Evolutionary conservation across 352 stramenopile genomes (phyloP).

Genomic region (Phytophthora chlamydospora): DNA sequence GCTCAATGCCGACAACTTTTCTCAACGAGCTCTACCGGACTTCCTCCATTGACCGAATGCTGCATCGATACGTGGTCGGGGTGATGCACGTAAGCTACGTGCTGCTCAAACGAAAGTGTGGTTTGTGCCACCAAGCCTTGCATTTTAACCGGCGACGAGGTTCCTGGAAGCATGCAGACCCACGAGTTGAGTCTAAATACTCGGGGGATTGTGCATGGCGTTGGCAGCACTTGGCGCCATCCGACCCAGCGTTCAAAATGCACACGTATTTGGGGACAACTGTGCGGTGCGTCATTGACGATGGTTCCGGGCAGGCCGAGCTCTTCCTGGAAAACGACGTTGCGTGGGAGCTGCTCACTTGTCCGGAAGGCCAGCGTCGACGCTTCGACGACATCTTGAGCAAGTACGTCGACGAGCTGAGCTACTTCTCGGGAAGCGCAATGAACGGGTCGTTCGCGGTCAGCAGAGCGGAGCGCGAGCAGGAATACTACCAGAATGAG

Average conservation of each 20-base stretch:
- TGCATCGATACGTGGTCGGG: slow-evolving; percentile 64
- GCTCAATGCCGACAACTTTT: slow-evolving; percentile 42
- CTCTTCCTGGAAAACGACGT: slow-evolving; percentile 73
- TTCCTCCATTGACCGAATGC: slow-evolving; percentile 44
- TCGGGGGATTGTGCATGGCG: slow-evolving; percentile 25
- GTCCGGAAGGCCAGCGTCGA: slow-evolving; percentile 40
- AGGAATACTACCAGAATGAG: slow-evolving; percentile 74
- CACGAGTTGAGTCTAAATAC: slow-evolving; percentile 6
- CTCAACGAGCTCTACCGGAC: slow-evolving; percentile 57
- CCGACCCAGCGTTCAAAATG: slow-evolving; percentile 38
- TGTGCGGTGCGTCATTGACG: slow-evolving; percentile 72
- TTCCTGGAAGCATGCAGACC: slow-evolving; percentile 45
- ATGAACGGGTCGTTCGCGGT: slow-evolving; percentile 37
- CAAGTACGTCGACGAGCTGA: slow-evolving; percentile 53
- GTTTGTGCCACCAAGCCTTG: slow-evolving; percentile 56
- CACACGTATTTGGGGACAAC: slow-evolving; percentile 53
- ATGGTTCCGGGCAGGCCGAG: slow-evolving; percentile 78
- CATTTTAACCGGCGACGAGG: slow-evolving; percentile 47
- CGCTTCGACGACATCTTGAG: slow-evolving; percentile 58
- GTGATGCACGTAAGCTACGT: slow-evolving; percentile 83
- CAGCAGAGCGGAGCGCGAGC: slow-evolving; percentile 33
- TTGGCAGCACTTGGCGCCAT: slow-evolving; percentile 38
- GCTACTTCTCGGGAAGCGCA: slow-evolving; percentile 57
- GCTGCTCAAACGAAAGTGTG: slow-evolving; percentile 73
- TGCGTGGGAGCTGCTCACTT: slow-evolving; percentile 74